Evolutionary conservation across 371 early-diverging fungal species (phyloP).

Genomic region (Mortierella sp.): DNA sequence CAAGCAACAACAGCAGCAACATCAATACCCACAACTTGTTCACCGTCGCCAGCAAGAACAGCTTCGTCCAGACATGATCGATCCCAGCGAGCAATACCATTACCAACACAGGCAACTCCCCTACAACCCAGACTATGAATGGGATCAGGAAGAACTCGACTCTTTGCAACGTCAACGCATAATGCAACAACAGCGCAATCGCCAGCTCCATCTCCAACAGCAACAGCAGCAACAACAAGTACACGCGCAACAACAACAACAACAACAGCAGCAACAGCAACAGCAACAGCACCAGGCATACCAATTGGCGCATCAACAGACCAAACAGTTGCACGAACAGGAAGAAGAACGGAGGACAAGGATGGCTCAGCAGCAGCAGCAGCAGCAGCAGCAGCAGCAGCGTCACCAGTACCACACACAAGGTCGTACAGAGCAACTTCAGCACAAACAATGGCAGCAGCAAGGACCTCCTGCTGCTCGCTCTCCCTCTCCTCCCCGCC

Average conservation of each 20-base stretch:
- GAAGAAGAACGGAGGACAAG: neutral
- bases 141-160: neutral
- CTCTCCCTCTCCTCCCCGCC: too few relatives aligned
- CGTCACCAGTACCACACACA: slow-evolving; percentile 3
- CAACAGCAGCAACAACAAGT: neutral
- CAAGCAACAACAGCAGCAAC: neutral
- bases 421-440: neutral
- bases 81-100: neutral
- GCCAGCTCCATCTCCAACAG: neutral
- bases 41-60: neutral
- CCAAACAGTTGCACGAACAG: neutral
- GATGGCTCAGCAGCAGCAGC: neutral
- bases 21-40: neutral
- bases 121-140: slow-evolving; percentile 3
- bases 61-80: neutral
- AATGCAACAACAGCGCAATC: neutral
- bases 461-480: too few relatives aligned
- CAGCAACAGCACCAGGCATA: neutral
- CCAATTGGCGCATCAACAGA: neutral
- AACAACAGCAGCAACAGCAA: neutral
- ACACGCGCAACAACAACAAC: neutral
- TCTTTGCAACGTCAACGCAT: neutral
- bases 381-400: neutral
- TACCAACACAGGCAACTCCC: neutral
- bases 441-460: neutral